These are phyloP conservation scores for Castanea mollissima DNA, from an alignment of 306 rosid species.

Conservation along the genomic window DNA sequence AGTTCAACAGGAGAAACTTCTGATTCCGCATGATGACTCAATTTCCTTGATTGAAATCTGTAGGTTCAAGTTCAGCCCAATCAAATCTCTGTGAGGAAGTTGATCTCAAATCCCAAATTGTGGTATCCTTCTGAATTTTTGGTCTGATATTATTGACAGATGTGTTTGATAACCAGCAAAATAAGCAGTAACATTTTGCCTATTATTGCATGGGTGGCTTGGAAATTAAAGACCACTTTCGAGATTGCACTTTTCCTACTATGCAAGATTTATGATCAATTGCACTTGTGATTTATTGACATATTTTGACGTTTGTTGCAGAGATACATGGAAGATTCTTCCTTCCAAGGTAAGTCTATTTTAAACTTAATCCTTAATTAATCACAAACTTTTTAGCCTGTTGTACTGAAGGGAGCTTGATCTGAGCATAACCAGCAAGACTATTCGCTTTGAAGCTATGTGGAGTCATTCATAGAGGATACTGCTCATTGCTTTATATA, in stretches of 20 bases:
- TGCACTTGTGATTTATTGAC: conserved; percentile 10
- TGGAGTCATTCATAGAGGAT: background rate
- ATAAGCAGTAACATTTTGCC: conserved; percentile 12
- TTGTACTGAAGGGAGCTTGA: too few relatives aligned
- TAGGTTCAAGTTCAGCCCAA: conserved; percentile 55
- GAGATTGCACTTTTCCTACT: conserved; percentile 13
- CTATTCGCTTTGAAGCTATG: too few relatives aligned
- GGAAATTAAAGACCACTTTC: conserved; percentile 8
- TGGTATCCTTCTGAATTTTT: conserved; percentile 43
- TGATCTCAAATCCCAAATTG: conserved; percentile 64
- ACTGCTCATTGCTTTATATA: background rate
- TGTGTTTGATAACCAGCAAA: conserved; percentile 10
- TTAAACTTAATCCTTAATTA: conserved; percentile 3
- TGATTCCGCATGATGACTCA: conserved; percentile 17
- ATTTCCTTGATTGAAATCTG: conserved; percentile 28
- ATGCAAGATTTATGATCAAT: background rate
- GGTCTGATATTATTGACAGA: background rate
- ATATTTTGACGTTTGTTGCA: conserved; percentile 38
- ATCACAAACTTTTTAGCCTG: too few relatives aligned
- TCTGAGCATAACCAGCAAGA: too few relatives aligned
- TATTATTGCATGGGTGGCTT: conserved; percentile 12
- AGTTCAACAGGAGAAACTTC: background rate
- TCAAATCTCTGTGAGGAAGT: conserved; percentile 37
- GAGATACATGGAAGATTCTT: conserved; percentile 87
- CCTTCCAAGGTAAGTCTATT: conserved; percentile 71